phyloP scores from a whole-genome alignment of 345 rosid genomes.

The Gossypium herbaceum region DNA sequence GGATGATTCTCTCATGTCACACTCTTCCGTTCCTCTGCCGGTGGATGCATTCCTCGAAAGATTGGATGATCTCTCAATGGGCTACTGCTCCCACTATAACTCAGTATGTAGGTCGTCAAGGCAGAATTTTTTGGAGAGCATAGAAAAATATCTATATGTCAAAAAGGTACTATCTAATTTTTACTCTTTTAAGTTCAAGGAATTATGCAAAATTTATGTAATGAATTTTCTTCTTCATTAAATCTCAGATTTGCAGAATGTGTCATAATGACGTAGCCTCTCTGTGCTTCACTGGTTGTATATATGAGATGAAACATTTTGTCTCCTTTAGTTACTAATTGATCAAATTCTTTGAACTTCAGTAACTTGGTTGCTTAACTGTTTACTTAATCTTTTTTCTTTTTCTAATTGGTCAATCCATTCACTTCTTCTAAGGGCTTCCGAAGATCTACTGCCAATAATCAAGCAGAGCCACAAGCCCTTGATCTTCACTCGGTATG shows the following conservation, averaged over 20 bases:
- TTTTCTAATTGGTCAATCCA: neutral
- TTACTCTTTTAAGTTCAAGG: neutral
- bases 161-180: conserved; percentile 38
- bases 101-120: conserved; percentile 35
- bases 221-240: neutral
- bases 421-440: conserved; percentile 39
- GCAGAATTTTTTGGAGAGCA: conserved; percentile 42
- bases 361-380: neutral
- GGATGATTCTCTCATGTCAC: conserved; percentile 61
- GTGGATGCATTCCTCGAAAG: conserved; percentile 49
- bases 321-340: neutral
- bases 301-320: neutral
- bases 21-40: conserved; percentile 60
- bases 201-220: neutral
- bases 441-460: conserved; percentile 34
- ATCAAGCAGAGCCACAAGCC: conserved; percentile 38
- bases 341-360: neutral
- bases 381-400: neutral
- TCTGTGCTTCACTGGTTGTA: neutral
- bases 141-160: conserved; percentile 41
- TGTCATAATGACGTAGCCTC: neutral
- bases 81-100: conserved; percentile 41
- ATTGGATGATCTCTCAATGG: conserved; percentile 60
- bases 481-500: conserved; percentile 60
- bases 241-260: neutral